These are phyloP conservation scores for Gossypioides kirkii DNA, from an alignment of 345 rosid species.

Conservation along the genomic window DNA sequence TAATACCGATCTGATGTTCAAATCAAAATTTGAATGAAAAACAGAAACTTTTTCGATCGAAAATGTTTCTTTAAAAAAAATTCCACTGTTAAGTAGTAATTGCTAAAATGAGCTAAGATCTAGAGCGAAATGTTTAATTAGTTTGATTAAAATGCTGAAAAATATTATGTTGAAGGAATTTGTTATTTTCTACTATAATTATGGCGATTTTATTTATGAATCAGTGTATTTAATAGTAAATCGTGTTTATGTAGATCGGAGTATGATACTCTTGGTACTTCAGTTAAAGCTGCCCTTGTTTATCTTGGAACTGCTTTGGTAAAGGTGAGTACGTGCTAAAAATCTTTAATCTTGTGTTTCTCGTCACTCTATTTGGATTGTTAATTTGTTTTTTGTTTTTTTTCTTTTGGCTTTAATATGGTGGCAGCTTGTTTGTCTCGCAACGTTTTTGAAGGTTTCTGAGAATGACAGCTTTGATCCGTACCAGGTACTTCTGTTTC, in stretches of 20 bases:
- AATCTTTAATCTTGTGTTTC: not conserved
- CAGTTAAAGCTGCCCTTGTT: constrained; percentile 79
- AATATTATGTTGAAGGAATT: not conserved
- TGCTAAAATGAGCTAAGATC: not conserved
- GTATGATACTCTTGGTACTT: constrained; percentile 88
- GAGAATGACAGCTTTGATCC: constrained; percentile 84
- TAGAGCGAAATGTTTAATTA: not conserved
- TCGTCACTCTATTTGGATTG: not conserved
- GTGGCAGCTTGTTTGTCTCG: constrained; percentile 92
- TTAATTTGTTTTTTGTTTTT: not conserved
- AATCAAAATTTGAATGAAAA: not conserved
- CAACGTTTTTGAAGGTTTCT: constrained; percentile 86
- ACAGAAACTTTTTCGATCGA: too few species aligned
- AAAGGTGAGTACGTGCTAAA: constrained; percentile 47
- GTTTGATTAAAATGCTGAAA: not conserved
- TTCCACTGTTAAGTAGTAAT: not conserved
- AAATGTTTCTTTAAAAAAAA: not conserved
- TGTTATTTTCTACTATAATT: not conserved
- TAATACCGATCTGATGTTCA: not conserved
- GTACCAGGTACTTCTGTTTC: constrained; percentile 55
- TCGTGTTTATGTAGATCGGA: constrained; percentile 57
- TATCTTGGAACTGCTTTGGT: constrained; percentile 86
- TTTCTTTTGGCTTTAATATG: not conserved
- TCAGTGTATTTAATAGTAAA: not conserved
- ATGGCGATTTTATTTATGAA: not conserved